A percentile compares a stretch with the other conserved stretches of the same genome.
Evolutionary conservation across 202 grass and related monocot species (phyloP).

Genomic region (Cymbopogon flexuosus): DNA sequence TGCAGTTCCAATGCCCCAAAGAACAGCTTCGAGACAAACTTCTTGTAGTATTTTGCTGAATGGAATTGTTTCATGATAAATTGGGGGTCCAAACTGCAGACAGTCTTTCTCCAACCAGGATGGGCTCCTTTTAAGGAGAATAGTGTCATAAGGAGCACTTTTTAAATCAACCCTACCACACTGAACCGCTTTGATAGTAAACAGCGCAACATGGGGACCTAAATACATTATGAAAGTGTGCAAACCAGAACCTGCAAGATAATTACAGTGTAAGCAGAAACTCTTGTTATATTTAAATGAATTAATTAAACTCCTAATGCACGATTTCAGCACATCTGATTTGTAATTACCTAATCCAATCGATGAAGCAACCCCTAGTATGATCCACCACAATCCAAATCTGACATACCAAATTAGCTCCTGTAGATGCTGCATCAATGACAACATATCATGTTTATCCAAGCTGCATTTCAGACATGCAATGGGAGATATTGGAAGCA

Average conservation of each 20-base stretch:
- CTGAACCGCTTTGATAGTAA: conserved; percentile 89
- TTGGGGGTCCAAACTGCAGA: conserved; percentile 63
- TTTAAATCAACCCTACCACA: conserved; percentile 87
- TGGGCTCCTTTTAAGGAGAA: conserved; percentile 67
- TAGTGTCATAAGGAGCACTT: conserved; percentile 84
- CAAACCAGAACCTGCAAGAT: conserved; percentile 76
- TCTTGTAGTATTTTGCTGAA: conserved; percentile 75
- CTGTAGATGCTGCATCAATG: conserved; percentile 59
- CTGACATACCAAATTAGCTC: conserved; percentile 66
- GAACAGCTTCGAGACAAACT: conserved; percentile 86
- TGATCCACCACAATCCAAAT: conserved; percentile 84
- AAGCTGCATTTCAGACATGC: conserved; percentile 6
- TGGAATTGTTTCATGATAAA: conserved; percentile 66
- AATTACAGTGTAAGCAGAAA: conserved; percentile 15
- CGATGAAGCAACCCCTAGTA: conserved; percentile 88
- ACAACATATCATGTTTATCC: conserved; percentile 26
- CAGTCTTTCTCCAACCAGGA: conserved; percentile 92
- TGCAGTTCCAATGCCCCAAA: conserved; percentile 96
- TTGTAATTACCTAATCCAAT: conserved; percentile 70
- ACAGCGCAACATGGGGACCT: conserved; percentile 89
- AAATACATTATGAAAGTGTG: conserved; percentile 97
- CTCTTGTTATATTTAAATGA: not conserved
- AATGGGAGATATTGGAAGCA: not conserved
- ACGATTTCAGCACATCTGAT: not conserved
- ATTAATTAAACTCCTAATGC: not conserved